Percentiles rank a stretch among this genome's conserved stretches.
Evolutionary conservation across 495 filamentous ascomycete species (phyloP).

Genomic region (Parachaetomium inaequale): DNA sequence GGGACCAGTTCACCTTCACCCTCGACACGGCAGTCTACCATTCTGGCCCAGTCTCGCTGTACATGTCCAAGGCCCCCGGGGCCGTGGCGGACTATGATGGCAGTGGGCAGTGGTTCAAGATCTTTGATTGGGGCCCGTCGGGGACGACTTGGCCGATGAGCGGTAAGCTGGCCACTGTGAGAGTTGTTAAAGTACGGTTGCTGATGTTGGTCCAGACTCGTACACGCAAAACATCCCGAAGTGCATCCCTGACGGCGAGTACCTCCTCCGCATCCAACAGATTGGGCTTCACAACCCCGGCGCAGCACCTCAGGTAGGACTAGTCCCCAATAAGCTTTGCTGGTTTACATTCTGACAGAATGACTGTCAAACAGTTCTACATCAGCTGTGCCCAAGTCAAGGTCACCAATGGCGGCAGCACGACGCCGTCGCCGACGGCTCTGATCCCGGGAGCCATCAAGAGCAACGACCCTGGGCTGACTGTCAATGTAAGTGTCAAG

Average conservation of each 20-base stretch:
- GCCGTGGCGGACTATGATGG: constrained; percentile 44
- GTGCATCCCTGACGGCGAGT: constrained; percentile 53
- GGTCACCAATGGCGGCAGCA: constrained; percentile 47
- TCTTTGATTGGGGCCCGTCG: constrained; percentile 40
- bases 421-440: constrained; percentile 43
- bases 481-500: constrained; percentile 30
- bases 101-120: constrained; percentile 52
- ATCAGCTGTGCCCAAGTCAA: constrained; percentile 58
- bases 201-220: constrained; percentile 29
- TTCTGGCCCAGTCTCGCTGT: constrained; percentile 45
- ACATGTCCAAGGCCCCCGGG: constrained; percentile 51
- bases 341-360: background rate
- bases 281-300: constrained; percentile 58
- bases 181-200: background rate
- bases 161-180: constrained; percentile 4
- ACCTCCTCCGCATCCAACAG: constrained; percentile 58
- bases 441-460: constrained; percentile 55
- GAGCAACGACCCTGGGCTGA: constrained; percentile 52
- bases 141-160: constrained; percentile 17
- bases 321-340: constrained; percentile 10
- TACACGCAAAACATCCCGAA: constrained; percentile 53
- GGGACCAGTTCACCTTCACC: constrained; percentile 49
- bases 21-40: constrained; percentile 55
- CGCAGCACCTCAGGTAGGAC: constrained; percentile 33
- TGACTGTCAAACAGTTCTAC: constrained; percentile 41